These are phyloP conservation scores for Triticum urartu DNA, from an alignment of 176 grass and related monocot species.

Conservation along the genomic window DNA sequence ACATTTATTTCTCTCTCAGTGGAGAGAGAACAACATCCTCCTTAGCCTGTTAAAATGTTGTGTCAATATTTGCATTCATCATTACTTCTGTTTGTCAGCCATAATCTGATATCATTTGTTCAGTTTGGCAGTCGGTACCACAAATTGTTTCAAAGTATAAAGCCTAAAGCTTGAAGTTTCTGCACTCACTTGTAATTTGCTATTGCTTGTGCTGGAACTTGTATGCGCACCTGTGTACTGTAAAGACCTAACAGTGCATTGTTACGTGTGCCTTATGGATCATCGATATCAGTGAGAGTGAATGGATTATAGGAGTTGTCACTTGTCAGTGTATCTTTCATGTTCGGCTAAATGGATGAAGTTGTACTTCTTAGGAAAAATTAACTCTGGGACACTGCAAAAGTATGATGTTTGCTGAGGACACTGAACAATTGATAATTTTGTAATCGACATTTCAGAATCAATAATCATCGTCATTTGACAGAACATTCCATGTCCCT, in stretches of 20 bases:
- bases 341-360: neutral
- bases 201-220: neutral
- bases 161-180: neutral
- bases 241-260: slow-evolving; percentile 20
- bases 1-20: slow-evolving; percentile 3
- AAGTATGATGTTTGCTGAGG: neutral
- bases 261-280: neutral
- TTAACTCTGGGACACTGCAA: neutral
- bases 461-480: neutral
- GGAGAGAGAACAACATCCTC: slow-evolving; percentile 1
- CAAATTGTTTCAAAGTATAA: neutral
- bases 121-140: neutral
- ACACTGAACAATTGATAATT: neutral
- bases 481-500: neutral
- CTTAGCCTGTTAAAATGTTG: neutral
- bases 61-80: slow-evolving; percentile 7
- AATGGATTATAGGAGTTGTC: neutral
- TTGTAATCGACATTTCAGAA: neutral
- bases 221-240: neutral
- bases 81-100: slow-evolving; percentile 3
- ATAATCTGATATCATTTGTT: neutral
- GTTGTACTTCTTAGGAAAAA: neutral
- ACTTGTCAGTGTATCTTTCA: neutral
- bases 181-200: neutral
- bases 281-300: neutral